A percentile compares a stretch with the other conserved stretches of the same genome.
Conservation (phyloP, 2,329 filamentous ascomycete species). For the Metarhizium sp. region DNA sequence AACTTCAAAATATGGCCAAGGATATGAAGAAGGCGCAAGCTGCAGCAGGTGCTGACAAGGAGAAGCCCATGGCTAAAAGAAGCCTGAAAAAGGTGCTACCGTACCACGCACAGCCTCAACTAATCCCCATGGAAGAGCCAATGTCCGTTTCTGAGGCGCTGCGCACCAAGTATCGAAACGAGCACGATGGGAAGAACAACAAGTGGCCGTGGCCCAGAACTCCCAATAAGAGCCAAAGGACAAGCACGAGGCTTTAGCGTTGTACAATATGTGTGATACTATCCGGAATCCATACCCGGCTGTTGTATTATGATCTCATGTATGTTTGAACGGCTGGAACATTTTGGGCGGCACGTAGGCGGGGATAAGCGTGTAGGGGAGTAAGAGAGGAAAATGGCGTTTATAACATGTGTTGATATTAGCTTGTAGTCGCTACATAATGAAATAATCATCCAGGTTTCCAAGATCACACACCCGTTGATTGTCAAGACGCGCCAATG, state of each 20-base stretch:
- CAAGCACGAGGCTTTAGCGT: constrained; percentile 17
- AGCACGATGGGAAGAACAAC: constrained; percentile 14
- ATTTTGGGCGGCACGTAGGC: background rate
- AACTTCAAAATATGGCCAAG: constrained; percentile 64
- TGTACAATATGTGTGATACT: background rate
- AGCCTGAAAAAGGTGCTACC: constrained; percentile 23
- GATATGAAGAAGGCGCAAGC: constrained; percentile 35
- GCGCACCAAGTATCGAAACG: constrained; percentile 10
- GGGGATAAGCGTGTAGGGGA: background rate
- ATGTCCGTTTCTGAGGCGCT: constrained; percentile 27
- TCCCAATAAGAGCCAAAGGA: constrained; percentile 14
- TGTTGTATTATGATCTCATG: background rate
- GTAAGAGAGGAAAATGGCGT: too few species aligned
- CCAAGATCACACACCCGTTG: too few species aligned
- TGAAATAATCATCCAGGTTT: too few species aligned
- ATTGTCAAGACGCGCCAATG: too few species aligned
- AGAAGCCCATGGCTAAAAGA: constrained; percentile 15
- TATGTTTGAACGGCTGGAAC: background rate
- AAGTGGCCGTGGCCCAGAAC: constrained; percentile 16
- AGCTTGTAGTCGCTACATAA: too few species aligned
- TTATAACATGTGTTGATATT: too few species aligned
- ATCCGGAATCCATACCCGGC: background rate
- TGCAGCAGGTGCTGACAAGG: constrained; percentile 11
- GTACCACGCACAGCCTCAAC: constrained; percentile 24
- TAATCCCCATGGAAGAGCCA: constrained; percentile 25